Base-by-base conservation (phyloP, 2,329 filamentous ascomycete species). In the Geosmithia morbida region DNA sequence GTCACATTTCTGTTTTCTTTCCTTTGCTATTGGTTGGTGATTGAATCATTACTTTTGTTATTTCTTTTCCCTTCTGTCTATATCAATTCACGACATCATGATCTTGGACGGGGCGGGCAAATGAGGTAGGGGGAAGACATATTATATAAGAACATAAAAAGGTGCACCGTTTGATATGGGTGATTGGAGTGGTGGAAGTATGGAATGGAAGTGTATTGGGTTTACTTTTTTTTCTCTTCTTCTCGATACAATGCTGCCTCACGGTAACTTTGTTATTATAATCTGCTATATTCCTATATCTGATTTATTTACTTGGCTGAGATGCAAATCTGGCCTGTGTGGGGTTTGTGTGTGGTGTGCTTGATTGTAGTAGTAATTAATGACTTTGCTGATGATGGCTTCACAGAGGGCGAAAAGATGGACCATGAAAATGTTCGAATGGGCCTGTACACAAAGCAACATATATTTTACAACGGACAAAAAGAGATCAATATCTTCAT, bases 161-260 rank as follows among this genome's bases (percentile, higher is more conserved):
- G 14, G 19, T n/a, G 14, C 10, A 42, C 3, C n/a, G 40, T 37
- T 11, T 37, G 33, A 16, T 37, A 11, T 37, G 33, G 10, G 33
- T 7, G 14, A 37, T 11, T 11, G 11, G 13, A 37, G 33, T 7
- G 33, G 33, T 37, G 33, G 33, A 11, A n/a, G n/a, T n/a, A n/a
- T n/a, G n/a, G n/a, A n/a, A n/a, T n/a, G n/a, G n/a, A n/a, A 37
- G 14, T 11, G 10, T 37, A 13, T 16, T 13, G 10, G 33, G 33
- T 46, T 46, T 30, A 16, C 17, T 47, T 43, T 43, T 41, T 14
- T 43, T 47, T 40, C 47, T 47, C 51, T 57, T 58, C 11, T 43
- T 47, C 22, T 48, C 47, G 50, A 57, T 58, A 68, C 64, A 68
- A 64, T 61, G 65, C 60, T 70, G 67, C 68, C 69, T 69, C 68